Base-by-base conservation (phyloP, 495 filamentous ascomycete genomes). In the Penicillium malachiteum region DNA sequence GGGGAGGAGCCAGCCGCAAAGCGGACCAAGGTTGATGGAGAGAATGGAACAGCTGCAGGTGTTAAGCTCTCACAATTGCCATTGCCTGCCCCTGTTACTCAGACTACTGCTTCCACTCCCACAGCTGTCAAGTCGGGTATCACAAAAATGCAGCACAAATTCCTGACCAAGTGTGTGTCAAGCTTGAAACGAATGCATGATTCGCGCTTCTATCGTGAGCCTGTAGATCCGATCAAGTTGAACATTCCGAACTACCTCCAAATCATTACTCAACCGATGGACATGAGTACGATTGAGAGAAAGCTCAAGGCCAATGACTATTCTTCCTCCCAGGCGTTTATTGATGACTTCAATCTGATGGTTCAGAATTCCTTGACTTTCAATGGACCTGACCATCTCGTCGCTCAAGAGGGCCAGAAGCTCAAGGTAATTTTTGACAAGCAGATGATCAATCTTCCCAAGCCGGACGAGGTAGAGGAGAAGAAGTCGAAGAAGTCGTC, bases 151-250 rank as follows among this genome's bases (percentile, higher is more conserved):
- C 85, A 87, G 63, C 80, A 84, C 51, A 83, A 81, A 53, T 80
- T 76, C 45, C 60, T 87, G 14, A 49, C 75, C 6, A 78, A 77
- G 56, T 55, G 57, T 13, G 68, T 96, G 10, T 83, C 84, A 26
- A 89, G 86, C 56, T 72, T 91, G 43, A 94, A 93, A 72, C 89
- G 92, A 66, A 88, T 89, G 38, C 87, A 91, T 63, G 84, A 85
- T 54, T 85, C 92, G 11, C 70, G 71, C 5, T 79, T 83, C 34
- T 97, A 96, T 69, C 74, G 78, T 43, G 81, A 84, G 39, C 87
- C 95, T 1, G 94, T 98, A 5, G 84, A 92, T 58, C 72, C 75
- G 5, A 69, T 84, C 13, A 81, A 79, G 33, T 62, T 90, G 52
- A 86, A 85, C 49, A 86, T 90, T 37, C 87, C 87, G 0, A 79